Base-by-base conservation (phyloP, 306 rosid genomes). In the Hippophae rhamnoides region DNA sequence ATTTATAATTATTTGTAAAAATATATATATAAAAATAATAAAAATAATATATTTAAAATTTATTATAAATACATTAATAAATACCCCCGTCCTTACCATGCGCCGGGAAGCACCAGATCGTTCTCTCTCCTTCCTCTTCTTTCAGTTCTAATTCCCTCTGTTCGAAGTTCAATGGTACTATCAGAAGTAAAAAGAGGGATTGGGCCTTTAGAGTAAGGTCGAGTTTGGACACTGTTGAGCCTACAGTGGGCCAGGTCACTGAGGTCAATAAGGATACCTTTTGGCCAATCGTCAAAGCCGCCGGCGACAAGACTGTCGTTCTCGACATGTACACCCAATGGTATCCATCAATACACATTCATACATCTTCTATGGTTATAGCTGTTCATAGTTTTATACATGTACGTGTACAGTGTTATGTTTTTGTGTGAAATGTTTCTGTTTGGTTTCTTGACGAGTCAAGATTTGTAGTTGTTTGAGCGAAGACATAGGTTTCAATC, bases 301-400 rank as follows among this genome's bases (percentile, higher is more conserved):
- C 99, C 67, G 96, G 81, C 26, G 95, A 83, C 41, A 88, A 88
- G 79, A 43, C 99, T 62, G 84, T 92, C 66, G 96, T 88, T 61
- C 93, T 92, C 60, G 96, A 92, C 69, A 92, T 92, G 99, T 92
- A 79, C 84, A 92, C 99, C 41, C 96, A 92, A 75, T 92, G 99
- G 99, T 92, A 76, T 48, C 23, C 23, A 18, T 18, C 23, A 18
- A 18, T 18, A 18, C 23, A 18, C 23, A 18, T 18, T 18, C 23
- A 18, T 18, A 18, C 23, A 18, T 18, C 23, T 18, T 18, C 23
- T 18, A 18, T 18, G 23, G 23, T 18, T 18, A 18, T 18, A 18
- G 23, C 23, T 18, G 23, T 18, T 18, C 23, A 18, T 18, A 18
- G 23, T 18, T 18, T 18, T 18, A 18, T 18, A 18, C 23, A 18